A percentile compares a stretch with the other conserved stretches of the same genome.
phyloP scores from a whole-genome alignment of 2,329 filamentous ascomycete genomes.

The Ramichloridium luteum region DNA sequence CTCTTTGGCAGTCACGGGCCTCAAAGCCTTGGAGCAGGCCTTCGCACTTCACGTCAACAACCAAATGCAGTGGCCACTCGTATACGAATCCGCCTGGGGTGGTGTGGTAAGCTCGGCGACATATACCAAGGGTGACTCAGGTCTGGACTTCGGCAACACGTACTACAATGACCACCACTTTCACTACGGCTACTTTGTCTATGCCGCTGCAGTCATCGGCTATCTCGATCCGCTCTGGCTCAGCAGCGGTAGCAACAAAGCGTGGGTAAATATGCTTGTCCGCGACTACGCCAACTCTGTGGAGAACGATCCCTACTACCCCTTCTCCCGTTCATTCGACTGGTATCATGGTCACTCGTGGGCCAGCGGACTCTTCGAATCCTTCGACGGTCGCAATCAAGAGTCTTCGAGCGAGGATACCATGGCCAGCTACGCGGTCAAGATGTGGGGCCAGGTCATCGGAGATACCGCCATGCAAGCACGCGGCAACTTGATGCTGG shows the following conservation, averaged over 20 bases:
- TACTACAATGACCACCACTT: constrained; percentile 62
- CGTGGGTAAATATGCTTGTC: constrained; percentile 71
- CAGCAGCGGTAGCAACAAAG: constrained; percentile 47
- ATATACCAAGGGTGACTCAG: constrained; percentile 62
- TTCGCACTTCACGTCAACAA: constrained; percentile 37
- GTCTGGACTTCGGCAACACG: constrained; percentile 79
- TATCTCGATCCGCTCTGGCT: constrained; percentile 68
- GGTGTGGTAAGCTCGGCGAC: constrained; percentile 67
- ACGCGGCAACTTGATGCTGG: constrained; percentile 69
- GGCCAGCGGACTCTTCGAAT: constrained; percentile 67
- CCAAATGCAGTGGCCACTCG: constrained; percentile 36
- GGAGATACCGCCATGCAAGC: constrained; percentile 71
- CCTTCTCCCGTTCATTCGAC: constrained; percentile 73
- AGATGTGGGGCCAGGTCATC: constrained; percentile 80
- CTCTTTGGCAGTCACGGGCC: constrained; percentile 37
- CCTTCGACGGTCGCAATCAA: constrained; percentile 65
- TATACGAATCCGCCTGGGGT: constrained; percentile 55
- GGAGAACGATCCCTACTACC: constrained; percentile 59
- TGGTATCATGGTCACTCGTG: constrained; percentile 93
- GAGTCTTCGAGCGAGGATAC: constrained; percentile 86
- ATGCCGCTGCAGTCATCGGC: constrained; percentile 71
- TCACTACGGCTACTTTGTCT: constrained; percentile 73
- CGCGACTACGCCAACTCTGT: constrained; percentile 75
- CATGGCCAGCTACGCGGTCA: constrained; percentile 75
- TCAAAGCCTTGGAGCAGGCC: constrained; percentile 37